phyloP scores from a whole-genome alignment of 345 rosid species.

The Gossypium anomalum region DNA sequence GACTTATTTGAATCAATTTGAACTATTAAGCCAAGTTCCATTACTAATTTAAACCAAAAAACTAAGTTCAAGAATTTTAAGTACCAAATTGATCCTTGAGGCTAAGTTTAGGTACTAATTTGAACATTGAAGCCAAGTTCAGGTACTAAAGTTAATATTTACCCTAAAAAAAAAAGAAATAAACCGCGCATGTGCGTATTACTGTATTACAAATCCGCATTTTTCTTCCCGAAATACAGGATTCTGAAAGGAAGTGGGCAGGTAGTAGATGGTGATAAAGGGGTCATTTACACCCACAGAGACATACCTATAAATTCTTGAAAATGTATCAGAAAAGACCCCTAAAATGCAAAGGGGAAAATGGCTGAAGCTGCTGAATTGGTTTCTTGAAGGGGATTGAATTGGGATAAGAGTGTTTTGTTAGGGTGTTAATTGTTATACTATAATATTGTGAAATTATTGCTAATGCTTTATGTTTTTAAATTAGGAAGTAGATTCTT shows the following conservation, averaged over 20 bases:
- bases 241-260: conserved; percentile 88
- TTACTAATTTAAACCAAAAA: too few relatives aligned
- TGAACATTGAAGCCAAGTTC: too few relatives aligned
- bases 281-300: conserved; percentile 63
- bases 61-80: too few relatives aligned
- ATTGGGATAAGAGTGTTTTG: not conserved
- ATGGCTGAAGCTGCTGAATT: not conserved
- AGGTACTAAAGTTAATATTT: too few relatives aligned
- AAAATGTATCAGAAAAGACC: not conserved
- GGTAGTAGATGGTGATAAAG: conserved; percentile 88
- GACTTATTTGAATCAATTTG: too few relatives aligned
- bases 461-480: not conserved
- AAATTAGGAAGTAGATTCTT: not conserved
- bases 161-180: not conserved
- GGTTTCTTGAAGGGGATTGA: not conserved
- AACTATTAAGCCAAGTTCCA: too few relatives aligned
- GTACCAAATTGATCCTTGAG: too few relatives aligned
- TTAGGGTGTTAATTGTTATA: not conserved
- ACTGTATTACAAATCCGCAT: not conserved
- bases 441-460: not conserved
- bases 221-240: conserved; percentile 43
- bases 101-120: too few relatives aligned
- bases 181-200: not conserved
- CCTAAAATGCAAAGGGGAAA: not conserved
- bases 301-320: conserved; percentile 39